These are phyloP conservation scores for Dissoconium aciculare DNA, from an alignment of 2,329 filamentous ascomycete species.

Conservation along the genomic window DNA sequence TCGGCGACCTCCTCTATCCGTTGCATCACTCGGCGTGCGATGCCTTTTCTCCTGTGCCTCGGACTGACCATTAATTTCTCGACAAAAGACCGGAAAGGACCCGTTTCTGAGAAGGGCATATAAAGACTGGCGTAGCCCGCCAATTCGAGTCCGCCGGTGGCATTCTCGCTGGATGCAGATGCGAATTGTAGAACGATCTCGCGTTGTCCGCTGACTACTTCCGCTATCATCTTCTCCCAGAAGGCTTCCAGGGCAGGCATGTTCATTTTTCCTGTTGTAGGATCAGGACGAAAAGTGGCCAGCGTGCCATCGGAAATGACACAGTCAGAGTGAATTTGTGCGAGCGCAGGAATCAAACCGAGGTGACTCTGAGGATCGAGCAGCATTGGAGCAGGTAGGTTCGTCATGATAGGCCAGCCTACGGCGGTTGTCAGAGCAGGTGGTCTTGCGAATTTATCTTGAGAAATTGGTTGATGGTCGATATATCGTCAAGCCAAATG, in stretches of 20 bases:
- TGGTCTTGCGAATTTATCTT: no score
- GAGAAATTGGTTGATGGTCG: no score
- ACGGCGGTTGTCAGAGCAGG: no score
- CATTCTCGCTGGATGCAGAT: no score
- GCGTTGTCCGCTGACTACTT: slow-evolving; percentile 32
- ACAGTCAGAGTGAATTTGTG: slow-evolving; percentile 43
- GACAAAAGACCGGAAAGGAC: slow-evolving; percentile 39
- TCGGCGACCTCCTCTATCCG: slow-evolving; percentile 42
- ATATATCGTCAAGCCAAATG: no score
- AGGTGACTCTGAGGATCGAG: slow-evolving; percentile 25
- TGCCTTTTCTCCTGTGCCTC: slow-evolving; percentile 36
- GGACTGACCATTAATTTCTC: slow-evolving; percentile 45
- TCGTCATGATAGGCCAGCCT: no score
- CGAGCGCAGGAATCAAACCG: slow-evolving; percentile 42
- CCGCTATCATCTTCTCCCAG: slow-evolving; percentile 41
- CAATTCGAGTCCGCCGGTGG: slow-evolving; percentile 26
- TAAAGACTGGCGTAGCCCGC: slow-evolving; percentile 43
- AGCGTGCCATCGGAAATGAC: slow-evolving; percentile 43
- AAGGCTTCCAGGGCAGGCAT: slow-evolving; percentile 32
- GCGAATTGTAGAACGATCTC: slow-evolving; percentile 32
- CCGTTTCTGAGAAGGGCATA: slow-evolving; percentile 41
- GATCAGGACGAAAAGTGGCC: slow-evolving; percentile 43
- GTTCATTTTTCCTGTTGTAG: slow-evolving; percentile 3
- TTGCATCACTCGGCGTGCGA: slow-evolving; percentile 37
- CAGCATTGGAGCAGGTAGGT: slow-evolving; percentile 9